Base-by-base conservation (phyloP, 139 green algal genomes). In the Volvox africanus region DNA sequence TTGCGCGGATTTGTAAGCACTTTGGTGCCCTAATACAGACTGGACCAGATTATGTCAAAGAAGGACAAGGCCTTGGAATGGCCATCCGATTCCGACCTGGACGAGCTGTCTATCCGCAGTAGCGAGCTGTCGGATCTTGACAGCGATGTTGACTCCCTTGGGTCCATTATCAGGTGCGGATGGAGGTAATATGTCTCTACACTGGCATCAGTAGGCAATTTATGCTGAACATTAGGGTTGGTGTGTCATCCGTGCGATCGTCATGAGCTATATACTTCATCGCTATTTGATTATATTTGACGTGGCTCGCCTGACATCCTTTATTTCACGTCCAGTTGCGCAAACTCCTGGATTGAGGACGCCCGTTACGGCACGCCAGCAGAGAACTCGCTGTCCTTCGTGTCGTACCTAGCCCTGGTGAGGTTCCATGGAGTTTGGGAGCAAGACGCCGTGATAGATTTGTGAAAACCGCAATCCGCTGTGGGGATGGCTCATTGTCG, bases 51-150 rank as follows among this genome's bases (percentile, higher is more conserved):
- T 14, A 93, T 94, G 92, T 76, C 61, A 1, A 91, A 88, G 65
- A 94, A 94, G 80, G 28, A 81, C n/a, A 81, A 94, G 87, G 37
- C 17, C 1, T 26, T 93, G 61, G 77, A 92, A 32, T 93, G 88
- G 92, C 88, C 79, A 1, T 73, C 68, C 1, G 92, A 91, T 55
- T 92, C 88, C 1, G 94, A 94, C 17, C 78, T 94, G 30, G 94
- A 95, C 73, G 84, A 91, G 32, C 44, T 92, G 37, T 93, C 89
- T 18, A 92, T 94, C 62, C 80, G 88, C 82, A 92, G 92, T 76
- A 93, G 89, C 35, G 94, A 96, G 92, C 91, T 96, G 36, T 92
- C 76, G 0, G 94, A 94, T 61, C 91, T 94, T 82, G 94, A 95
- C 91, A 95, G 92, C 35, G 94, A 96, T 24, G 93, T 96, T 24